Evolutionary conservation across 179 eudicot species (phyloP), one percentile per base, ranked within the genome.

Genomic region (Kewa caespitosa): DNA sequence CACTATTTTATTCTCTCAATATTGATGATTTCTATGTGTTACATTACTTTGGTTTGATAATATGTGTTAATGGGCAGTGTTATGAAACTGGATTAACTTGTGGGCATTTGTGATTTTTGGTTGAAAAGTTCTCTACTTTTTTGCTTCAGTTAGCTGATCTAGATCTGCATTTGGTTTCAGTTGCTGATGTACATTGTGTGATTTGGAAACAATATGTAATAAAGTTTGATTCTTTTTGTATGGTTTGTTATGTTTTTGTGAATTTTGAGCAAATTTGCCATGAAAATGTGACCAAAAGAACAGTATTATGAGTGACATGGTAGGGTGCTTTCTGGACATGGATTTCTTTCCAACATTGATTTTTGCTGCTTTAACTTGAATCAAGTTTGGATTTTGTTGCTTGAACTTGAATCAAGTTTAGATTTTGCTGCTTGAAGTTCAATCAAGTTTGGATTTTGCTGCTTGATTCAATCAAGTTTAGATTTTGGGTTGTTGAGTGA

Each of bases 81-180:
- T 12, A 30, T 64, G 1, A 42, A 62, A 31, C 66, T 61, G 6
- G 4, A 60, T 61, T 46, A 41, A 65, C 1, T 25, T 50, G 60
- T 80, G 46, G 71, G 79, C 27, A 61, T 69, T 78, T 25, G 11
- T 46, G 18, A 31, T 27, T 70, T 25, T 38, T n/a, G n/a, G 27
- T 2, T 30, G 39, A 50, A 52, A 38, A 61, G n/a, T n/a, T 75
- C 60, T 6, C 48, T 48, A 67, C 30, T 20, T 32, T 4, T n/a
- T 60, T 62, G 50, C 59, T 70, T 72, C 8, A 31, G 8, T 76
- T 37, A 57, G 36, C 70, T 66, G 74, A 67, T 69, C 55, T 68
- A 81, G 78, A 76, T 81, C 80, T 76, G 37, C 41, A 11, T 70
- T 60, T 57, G 38, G 33, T 37, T 57, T 73, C 31, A 27, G 20